A percentile compares a stretch with the other conserved stretches of the same genome.
Conservation (phyloP, 2,329 filamentous ascomycete species). For the Aspergillus awamori region DNA sequence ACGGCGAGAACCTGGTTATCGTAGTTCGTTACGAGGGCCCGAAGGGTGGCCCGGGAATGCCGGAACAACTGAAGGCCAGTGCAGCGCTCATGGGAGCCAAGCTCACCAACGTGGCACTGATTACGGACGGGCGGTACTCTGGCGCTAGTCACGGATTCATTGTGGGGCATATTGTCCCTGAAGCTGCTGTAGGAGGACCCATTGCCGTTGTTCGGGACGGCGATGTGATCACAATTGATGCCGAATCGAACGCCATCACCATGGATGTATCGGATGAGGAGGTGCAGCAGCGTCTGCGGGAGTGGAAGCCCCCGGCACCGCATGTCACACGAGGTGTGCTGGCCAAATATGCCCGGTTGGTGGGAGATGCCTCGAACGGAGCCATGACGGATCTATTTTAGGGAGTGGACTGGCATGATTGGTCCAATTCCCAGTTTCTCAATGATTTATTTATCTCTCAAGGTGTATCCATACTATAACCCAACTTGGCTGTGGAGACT, state of each 20-base stretch:
- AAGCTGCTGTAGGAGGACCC: constrained; percentile 85
- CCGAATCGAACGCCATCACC: constrained; percentile 70
- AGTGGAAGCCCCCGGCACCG: constrained; percentile 72
- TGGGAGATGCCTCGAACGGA: constrained; percentile 88
- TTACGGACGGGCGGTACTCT: constrained; percentile 88
- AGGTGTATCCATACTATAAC: not conserved
- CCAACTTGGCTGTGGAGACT: not conserved
- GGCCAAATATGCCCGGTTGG: constrained; percentile 86
- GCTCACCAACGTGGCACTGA: constrained; percentile 81
- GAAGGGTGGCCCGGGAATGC: constrained; percentile 93
- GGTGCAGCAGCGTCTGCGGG: constrained; percentile 63
- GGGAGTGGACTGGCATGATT: not conserved
- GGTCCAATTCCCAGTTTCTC: no score
- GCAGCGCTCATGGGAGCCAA: constrained; percentile 93
- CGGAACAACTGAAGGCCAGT: constrained; percentile 85
- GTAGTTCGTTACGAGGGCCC: constrained; percentile 94
- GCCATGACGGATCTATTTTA: constrained; percentile 80
- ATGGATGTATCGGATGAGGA: constrained; percentile 76
- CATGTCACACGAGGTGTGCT: constrained; percentile 79
- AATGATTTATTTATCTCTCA: no score
- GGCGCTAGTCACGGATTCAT: constrained; percentile 92
- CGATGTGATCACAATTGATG: constrained; percentile 84
- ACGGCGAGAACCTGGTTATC: constrained; percentile 80
- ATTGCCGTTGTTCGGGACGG: constrained; percentile 81
- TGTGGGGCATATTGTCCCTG: constrained; percentile 88